Evolutionary conservation across 2,329 filamentous ascomycete species (phyloP), one percentile per base, ranked within the genome.

Genomic region (Aspergillus puulaauensis): DNA sequence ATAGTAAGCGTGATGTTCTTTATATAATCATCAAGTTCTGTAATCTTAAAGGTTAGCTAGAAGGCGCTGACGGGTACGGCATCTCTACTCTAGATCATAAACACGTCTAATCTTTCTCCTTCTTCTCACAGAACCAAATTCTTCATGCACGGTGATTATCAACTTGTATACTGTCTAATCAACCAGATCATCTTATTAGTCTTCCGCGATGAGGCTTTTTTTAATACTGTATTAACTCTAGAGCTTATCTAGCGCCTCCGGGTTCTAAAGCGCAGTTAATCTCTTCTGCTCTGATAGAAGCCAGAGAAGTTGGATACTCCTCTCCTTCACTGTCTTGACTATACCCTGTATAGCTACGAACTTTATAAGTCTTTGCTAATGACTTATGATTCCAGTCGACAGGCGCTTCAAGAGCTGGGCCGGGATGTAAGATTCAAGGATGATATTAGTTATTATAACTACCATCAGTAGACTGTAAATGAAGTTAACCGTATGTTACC

Each of bases 91-190:
- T n/a, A n/a, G n/a, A n/a, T 24, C 23, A 24, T 24, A 35, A 35
- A 35, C 31, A 65, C 46, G 23, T 51, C 35, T 51, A 51, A 51
- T 41, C 48, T n/a, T n/a, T n/a, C 19, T 40, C 15, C 15, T 31
- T 41, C 39, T 41, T 33, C 51, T 3, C 39, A 51, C 4, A 68
- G 63, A 63, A 69, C 31, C 2, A 19, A 19, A 19, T 19, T 19
- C 19, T 19, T 19, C 19, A 19, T 19, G 19, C 19, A 19, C 19
- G 27, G 65, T 14, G 57, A 68, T 58, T 71, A 71, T 27, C 45
- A 70, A 62, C 40, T 71, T 15, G 66, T 44, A 61, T 70, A 69
- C 59, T 71, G 45, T 27, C 64, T 50, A n/a, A 70, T 69, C 14
- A 35, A 61, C 46, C 48, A 71, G 50, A 70, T 70, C 3, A 53